Evolutionary conservation across 2,329 filamentous ascomycete species (phyloP), one percentile per base, ranked within the genome.

Genomic region (Ascochyta rabiei): DNA sequence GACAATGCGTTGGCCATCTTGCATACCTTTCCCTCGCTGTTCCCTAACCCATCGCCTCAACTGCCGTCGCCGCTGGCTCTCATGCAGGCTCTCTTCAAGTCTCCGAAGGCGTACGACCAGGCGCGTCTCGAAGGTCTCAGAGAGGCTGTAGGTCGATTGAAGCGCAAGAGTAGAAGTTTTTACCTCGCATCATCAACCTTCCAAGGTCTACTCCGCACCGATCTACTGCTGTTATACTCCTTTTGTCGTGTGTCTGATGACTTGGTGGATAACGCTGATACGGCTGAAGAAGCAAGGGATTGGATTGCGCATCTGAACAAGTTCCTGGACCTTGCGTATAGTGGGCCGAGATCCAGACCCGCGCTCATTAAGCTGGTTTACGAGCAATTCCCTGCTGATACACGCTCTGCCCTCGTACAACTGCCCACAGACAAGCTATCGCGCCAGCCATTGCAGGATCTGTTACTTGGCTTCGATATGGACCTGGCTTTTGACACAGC

Each of bases 211-310:
- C 76, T 91, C 7, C 82, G 88, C 5, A 85, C 88, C 26, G 88
- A 91, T 61, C 70, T 91, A 12, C 81, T 89, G 23, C 74, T 89
- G 1, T 75, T 91, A 75, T 91, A 91, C 67, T 89, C 87, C 0
- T 91, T 90, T 68, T 91, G 89, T 63, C 81, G 89, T 10, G 83
- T 90, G 9, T 87, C 87, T 1, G 89, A 91, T 68, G 88, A 91
- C 63, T 77, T 91, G 4, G 82, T 91, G 8, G 89, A 91, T 61
- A 82, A 90, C 55, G 83, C 88, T 0, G 63, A 75, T 1, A 79
- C 78, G 1, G 68, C 77, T 1, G 66, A 76, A 0, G 83, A 87
- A 61, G 85, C 86, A 6, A 73, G 75, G 23, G 63, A 74, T 8
- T 89, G 86, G 82, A 83, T 89, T 40, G 68, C 74, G 15, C 86